Conservation (phyloP, 306 rosid species). For the Cyclanthera cordifolia region DNA sequence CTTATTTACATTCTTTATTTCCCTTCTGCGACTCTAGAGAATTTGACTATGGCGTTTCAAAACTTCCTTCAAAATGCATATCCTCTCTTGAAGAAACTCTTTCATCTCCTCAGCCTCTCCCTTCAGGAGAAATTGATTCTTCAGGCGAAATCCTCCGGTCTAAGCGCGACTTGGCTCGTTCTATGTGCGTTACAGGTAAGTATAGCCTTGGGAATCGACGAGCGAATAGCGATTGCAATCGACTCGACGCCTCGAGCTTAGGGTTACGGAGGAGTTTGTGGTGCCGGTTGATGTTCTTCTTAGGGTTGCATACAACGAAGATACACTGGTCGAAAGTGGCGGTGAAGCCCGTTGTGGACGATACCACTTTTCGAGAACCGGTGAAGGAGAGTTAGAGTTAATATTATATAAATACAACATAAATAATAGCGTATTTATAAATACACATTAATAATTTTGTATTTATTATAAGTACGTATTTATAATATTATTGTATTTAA, state of each 20-base stretch:
- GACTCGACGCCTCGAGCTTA: slow-evolving; percentile 14
- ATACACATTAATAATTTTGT: too few relatives aligned
- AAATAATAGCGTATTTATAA: too few relatives aligned
- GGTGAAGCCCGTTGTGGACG: slow-evolving; percentile 82
- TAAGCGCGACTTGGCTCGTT: slow-evolving; percentile 47
- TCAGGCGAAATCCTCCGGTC: slow-evolving; percentile 8
- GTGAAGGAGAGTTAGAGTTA: slow-evolving; percentile 39
- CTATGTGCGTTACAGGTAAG: slow-evolving; percentile 53
- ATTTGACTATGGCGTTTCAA: slow-evolving; percentile 8
- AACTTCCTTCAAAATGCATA: slow-evolving; percentile 15
- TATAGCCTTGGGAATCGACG: slow-evolving; percentile 54
- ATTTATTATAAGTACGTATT: too few relatives aligned
- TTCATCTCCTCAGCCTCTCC: slow-evolving; percentile 52
- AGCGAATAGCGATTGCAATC: slow-evolving; percentile 28
- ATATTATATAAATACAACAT: too few relatives aligned
- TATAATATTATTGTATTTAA: too few relatives aligned
- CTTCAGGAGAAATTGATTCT: slow-evolving; percentile 29
- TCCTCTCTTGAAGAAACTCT: slow-evolving; percentile 28
- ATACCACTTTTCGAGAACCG: slow-evolving; percentile 35
- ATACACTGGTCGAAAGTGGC: slow-evolving; percentile 55
- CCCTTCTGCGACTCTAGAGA: neutral
- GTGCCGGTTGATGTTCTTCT: slow-evolving; percentile 38
- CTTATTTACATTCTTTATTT: slow-evolving; percentile 12
- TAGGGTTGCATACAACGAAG: slow-evolving; percentile 68
- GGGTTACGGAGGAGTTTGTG: slow-evolving; percentile 25